A percentile compares a stretch with the other conserved stretches of the same genome.
These are phyloP conservation scores for Lycium barbarum DNA, from an alignment of 257 asterid species.

Conservation along the genomic window DNA sequence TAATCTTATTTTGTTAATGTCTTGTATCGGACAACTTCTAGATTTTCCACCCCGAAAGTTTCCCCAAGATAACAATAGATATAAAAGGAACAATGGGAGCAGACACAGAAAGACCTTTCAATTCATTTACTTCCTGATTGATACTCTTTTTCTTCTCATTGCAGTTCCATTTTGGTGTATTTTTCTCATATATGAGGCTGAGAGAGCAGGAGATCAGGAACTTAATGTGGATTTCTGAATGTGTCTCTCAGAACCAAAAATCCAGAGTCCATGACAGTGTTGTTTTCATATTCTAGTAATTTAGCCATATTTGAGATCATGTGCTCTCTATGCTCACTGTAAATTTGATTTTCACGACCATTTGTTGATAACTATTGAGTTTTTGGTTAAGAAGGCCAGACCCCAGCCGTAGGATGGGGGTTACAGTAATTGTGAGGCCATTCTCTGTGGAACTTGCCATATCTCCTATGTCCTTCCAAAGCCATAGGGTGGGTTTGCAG, in stretches of 20 bases:
- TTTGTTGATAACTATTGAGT: slow-evolving; percentile 22
- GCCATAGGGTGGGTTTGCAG: not conserved
- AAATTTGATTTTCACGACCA: slow-evolving; percentile 15
- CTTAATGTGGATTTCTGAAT: slow-evolving; percentile 98
- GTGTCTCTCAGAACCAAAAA: slow-evolving; percentile 96
- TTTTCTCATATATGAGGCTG: slow-evolving; percentile 89
- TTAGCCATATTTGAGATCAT: slow-evolving; percentile 21
- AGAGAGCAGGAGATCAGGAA: slow-evolving; percentile 97
- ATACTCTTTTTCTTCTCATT: slow-evolving; percentile 30
- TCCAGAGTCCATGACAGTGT: slow-evolving; percentile 93
- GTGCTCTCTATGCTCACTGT: slow-evolving; percentile 16
- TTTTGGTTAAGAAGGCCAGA: slow-evolving; percentile 29
- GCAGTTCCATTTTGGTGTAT: slow-evolving; percentile 93
- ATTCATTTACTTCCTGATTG: not conserved
- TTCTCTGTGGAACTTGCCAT: not conserved
- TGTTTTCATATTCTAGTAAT: slow-evolving; percentile 75
- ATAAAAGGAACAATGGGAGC: not conserved
- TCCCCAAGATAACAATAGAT: not conserved
- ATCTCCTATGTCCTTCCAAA: not conserved
- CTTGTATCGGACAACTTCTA: not conserved
- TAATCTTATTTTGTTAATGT: not conserved
- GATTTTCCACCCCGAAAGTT: not conserved
- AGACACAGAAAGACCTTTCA: not conserved
- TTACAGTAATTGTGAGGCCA: slow-evolving; percentile 27
- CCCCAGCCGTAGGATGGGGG: not conserved